Evolutionary conservation across 2,329 filamentous ascomycete species (phyloP).

Genomic region (Metarhizium robertsii): DNA sequence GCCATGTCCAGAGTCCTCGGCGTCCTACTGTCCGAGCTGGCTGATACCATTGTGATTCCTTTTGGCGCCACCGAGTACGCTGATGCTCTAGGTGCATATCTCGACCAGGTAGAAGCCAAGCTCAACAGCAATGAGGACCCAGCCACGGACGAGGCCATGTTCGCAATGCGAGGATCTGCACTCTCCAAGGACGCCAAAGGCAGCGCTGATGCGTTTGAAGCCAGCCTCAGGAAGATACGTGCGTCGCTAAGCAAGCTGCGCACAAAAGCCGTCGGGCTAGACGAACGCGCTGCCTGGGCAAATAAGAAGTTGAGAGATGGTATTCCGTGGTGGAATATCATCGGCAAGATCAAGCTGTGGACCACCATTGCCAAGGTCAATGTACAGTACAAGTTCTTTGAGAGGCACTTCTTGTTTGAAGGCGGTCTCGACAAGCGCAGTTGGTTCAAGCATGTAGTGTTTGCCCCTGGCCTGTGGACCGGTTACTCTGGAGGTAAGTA

Average conservation of each 20-base stretch:
- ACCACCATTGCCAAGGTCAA: conserved; percentile 60
- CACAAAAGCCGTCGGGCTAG: conserved; percentile 32
- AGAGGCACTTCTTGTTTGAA: conserved; percentile 69
- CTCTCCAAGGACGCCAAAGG: conserved; percentile 18
- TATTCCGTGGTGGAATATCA: conserved; percentile 72
- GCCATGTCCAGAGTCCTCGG: conserved; percentile 58
- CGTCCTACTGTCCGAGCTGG: conserved; percentile 50
- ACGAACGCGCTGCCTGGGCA: conserved; percentile 32
- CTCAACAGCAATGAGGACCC: conserved; percentile 23
- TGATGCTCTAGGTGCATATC: conserved; percentile 40
- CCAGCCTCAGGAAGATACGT: conserved; percentile 29
- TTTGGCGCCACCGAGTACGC: conserved; percentile 60
- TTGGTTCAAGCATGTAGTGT: conserved; percentile 96
- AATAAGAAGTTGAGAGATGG: conserved; percentile 36
- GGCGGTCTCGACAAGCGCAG: conserved; percentile 66
- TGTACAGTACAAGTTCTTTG: conserved; percentile 72
- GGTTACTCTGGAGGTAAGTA: conserved; percentile 69
- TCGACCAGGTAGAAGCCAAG: conserved; percentile 41
- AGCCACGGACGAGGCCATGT: conserved; percentile 19
- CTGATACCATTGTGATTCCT: conserved; percentile 51
- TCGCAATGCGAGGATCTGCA: conserved; percentile 18
- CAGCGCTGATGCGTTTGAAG: conserved; percentile 28
- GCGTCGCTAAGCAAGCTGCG: conserved; percentile 27
- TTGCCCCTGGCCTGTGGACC: conserved; percentile 85
- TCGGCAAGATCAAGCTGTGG: conserved; percentile 55